phyloP scores from a whole-genome alignment of 805 yeast species.

The Nakazawaea ambrosiae region DNA sequence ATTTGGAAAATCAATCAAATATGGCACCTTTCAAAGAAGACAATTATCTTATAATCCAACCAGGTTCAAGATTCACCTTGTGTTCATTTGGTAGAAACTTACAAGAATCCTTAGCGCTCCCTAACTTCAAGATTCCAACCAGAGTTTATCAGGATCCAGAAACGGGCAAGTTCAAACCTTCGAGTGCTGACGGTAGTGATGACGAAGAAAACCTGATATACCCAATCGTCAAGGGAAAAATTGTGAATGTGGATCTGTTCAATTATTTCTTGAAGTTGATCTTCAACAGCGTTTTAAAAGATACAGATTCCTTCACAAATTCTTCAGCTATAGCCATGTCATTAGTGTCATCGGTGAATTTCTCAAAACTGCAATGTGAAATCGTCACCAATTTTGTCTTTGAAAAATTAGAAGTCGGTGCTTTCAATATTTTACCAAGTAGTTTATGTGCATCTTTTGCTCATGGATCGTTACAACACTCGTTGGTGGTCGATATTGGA shows the following conservation, averaged over 20 bases:
- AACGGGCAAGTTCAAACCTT: constrained; percentile 27
- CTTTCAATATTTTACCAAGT: constrained; percentile 61
- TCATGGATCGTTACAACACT: constrained; percentile 53
- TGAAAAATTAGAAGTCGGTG: constrained; percentile 66
- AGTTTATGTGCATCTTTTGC: constrained; percentile 71
- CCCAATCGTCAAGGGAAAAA: constrained; percentile 61
- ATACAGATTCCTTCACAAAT: constrained; percentile 18
- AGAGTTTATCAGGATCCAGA: constrained; percentile 36
- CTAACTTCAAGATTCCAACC: constrained; percentile 73
- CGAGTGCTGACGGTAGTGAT: constrained; percentile 17
- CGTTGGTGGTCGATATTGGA: constrained; percentile 79
- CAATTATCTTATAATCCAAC: constrained; percentile 49
- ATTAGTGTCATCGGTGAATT: constrained; percentile 55
- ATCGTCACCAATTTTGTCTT: constrained; percentile 65
- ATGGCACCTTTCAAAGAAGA: constrained; percentile 31
- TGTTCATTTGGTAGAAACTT: constrained; percentile 67
- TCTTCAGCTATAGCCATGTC: constrained; percentile 57
- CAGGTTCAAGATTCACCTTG: constrained; percentile 70
- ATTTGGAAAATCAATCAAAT: neutral
- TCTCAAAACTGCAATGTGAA: constrained; percentile 69
- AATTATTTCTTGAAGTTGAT: constrained; percentile 49
- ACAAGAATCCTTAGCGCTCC: constrained; percentile 68
- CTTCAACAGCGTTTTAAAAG: constrained; percentile 40
- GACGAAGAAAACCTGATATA: constrained; percentile 37
- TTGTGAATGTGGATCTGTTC: constrained; percentile 65